Base-by-base conservation (phyloP, 1,284 basidiomycete species). In the Irpex lacteus region DNA sequence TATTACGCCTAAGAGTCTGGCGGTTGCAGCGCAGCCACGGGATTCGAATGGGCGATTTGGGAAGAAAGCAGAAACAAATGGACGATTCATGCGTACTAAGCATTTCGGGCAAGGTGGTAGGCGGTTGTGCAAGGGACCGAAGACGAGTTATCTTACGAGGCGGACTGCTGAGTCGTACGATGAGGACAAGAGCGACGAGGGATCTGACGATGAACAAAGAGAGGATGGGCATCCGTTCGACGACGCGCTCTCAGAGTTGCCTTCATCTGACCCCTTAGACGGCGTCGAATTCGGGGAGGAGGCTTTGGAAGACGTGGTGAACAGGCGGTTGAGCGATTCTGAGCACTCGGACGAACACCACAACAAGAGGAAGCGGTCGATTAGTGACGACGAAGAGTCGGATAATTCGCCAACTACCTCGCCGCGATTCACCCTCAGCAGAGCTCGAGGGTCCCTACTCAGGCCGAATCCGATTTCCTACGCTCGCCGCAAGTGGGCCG, bases 1-100 rank as follows among this genome's bases (percentile, higher is more conserved):
- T 8, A 72, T 73, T 40, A 79, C 74, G 54, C 80, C 82, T 38
- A 83, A 82, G 69, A 78, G 80, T 4, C 68, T 81, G 32, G 82
- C 80, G 15, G 80, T 83, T 55, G 81, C 82, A 60, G 70, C 70
- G n/a, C 83, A 84, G 66, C 82, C 82, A 5, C 78, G 82, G 54
- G 81, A 81, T 65, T 72, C 73, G 38, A 82, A 83, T 65, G 82
- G 82, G 53, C 75, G 82, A 18, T 84, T 84, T 61, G 82, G 82
- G 49, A 83, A 81, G 75, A 84, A 83, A 69, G 72, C 74, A 19
- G 77, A 78, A 19, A 81, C 78, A 7, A 87, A 89, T 64, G 86
- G 86, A 67, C 73, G 77, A 71, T 77, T 74, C 66, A 70, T 77
- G 70, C 75, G 81, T 68, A 32, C 11, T 21, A 80, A 76, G 70